phyloP scores from a whole-genome alignment of 2,329 filamentous ascomycete species.

The Cladorrhinum sp. region DNA sequence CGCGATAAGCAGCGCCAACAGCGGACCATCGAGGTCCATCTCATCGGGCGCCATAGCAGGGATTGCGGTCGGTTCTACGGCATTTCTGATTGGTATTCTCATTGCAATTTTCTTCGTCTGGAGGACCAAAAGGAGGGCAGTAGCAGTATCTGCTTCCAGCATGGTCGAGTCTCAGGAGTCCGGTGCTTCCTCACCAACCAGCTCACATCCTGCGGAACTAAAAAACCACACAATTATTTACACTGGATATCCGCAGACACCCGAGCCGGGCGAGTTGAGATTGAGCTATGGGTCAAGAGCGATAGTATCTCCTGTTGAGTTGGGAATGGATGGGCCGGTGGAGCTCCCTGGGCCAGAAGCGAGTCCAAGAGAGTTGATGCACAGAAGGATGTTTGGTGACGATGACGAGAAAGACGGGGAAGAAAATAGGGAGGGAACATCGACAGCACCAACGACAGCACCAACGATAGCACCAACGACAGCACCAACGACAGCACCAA shows the following conservation, averaged over 20 bases:
- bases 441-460: too few relatives aligned
- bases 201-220: not conserved
- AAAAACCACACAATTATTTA: not conserved
- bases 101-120: constrained; percentile 15
- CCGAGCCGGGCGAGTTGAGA: not conserved
- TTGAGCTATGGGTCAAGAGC: not conserved
- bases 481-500: too few relatives aligned
- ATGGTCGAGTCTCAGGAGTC: not conserved
- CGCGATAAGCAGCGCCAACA: not conserved
- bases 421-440: too few relatives aligned
- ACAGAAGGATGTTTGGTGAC: not conserved
- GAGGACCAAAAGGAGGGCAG: constrained; percentile 4
- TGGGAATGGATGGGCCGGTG: not conserved
- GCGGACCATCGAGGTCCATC: not conserved
- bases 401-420: not conserved
- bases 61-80: constrained; percentile 17
- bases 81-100: constrained; percentile 10
- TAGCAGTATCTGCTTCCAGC: not conserved
- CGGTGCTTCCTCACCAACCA: not conserved
- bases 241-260: not conserved
- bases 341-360: constrained; percentile 1
- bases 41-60: constrained; percentile 20
- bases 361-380: not conserved
- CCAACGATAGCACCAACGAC: too few relatives aligned
- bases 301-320: not conserved